A percentile compares a stretch with the other conserved stretches of the same genome.
Evolutionary conservation across 73 alveolate species (phyloP).

Genomic region (Paramecium tetraurelia): DNA sequence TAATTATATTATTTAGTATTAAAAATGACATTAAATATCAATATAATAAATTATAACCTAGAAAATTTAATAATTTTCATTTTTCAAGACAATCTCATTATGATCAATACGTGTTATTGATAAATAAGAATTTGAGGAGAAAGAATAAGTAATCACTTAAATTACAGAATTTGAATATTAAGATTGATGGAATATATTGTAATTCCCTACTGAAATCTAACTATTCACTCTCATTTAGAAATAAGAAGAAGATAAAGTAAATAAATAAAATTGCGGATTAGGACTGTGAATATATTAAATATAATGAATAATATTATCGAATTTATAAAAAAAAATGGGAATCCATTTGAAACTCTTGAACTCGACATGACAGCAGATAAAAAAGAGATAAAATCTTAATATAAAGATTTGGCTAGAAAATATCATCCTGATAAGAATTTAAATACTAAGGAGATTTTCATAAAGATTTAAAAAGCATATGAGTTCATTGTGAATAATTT

Average conservation of each 20-base stretch:
- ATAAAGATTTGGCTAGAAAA: not conserved
- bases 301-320: not conserved
- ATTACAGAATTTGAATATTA: no score
- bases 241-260: not conserved
- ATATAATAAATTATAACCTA: not conserved
- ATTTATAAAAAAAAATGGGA: not conserved
- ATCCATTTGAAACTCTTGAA: not conserved
- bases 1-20: no score
- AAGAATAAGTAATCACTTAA: not conserved
- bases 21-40: no score
- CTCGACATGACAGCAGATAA: not conserved
- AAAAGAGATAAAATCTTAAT: not conserved
- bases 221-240: not conserved
- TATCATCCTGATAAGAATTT: not conserved
- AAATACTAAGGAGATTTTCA: not conserved
- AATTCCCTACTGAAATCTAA: not conserved
- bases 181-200: not conserved
- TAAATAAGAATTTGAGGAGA: not conserved
- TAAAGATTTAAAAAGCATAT: not conserved
- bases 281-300: not conserved
- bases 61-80: not conserved
- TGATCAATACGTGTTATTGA: not conserved
- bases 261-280: not conserved
- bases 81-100: not conserved
- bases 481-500: not conserved